These are phyloP conservation scores for Deinandra increscens DNA, from an alignment of 129 eudicot genomes.

Conservation along the genomic window DNA sequence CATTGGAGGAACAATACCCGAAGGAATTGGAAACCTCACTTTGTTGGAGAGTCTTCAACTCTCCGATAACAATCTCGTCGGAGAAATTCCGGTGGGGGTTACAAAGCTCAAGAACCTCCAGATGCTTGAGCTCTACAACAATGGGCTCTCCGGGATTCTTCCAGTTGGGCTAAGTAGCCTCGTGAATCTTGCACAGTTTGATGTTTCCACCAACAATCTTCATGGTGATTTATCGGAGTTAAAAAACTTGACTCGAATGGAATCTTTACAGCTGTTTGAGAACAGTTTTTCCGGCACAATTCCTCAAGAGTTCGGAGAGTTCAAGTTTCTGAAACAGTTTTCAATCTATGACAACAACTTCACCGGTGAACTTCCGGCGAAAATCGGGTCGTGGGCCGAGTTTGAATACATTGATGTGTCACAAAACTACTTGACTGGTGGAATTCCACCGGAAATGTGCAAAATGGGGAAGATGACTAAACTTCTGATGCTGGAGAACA, in stretches of 20 bases:
- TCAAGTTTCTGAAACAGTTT: slow-evolving; percentile 42
- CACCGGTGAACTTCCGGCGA: slow-evolving; percentile 56
- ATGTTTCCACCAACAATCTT: slow-evolving; percentile 55
- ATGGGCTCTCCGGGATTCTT: slow-evolving; percentile 42
- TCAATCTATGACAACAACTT: slow-evolving; percentile 54
- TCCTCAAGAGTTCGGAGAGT: slow-evolving; percentile 62
- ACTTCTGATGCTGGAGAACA: slow-evolving; percentile 51
- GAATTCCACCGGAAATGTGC: slow-evolving; percentile 69
- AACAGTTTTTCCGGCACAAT: slow-evolving; percentile 52
- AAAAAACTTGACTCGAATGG: slow-evolving; percentile 29
- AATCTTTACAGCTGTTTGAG: slow-evolving; percentile 57
- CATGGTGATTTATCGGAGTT: slow-evolving; percentile 57
- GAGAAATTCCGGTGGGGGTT: slow-evolving; percentile 53
- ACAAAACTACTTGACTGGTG: slow-evolving; percentile 47
- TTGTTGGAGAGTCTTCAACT: slow-evolving; percentile 46
- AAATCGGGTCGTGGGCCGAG: slow-evolving; percentile 62
- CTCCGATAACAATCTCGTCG: slow-evolving; percentile 39
- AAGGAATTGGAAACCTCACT: slow-evolving; percentile 48
- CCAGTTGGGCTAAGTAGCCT: slow-evolving; percentile 57
- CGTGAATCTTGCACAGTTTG: slow-evolving; percentile 42
- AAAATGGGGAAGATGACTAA: slow-evolving; percentile 42
- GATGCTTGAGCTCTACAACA: slow-evolving; percentile 54
- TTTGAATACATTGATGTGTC: slow-evolving; percentile 49
- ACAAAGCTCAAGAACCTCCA: slow-evolving; percentile 45
- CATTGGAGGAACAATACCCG: slow-evolving; percentile 57